These are phyloP conservation scores for Chytriomyces confervae DNA, from an alignment of 192 early-diverging fungal genomes.

Conservation along the genomic window DNA sequence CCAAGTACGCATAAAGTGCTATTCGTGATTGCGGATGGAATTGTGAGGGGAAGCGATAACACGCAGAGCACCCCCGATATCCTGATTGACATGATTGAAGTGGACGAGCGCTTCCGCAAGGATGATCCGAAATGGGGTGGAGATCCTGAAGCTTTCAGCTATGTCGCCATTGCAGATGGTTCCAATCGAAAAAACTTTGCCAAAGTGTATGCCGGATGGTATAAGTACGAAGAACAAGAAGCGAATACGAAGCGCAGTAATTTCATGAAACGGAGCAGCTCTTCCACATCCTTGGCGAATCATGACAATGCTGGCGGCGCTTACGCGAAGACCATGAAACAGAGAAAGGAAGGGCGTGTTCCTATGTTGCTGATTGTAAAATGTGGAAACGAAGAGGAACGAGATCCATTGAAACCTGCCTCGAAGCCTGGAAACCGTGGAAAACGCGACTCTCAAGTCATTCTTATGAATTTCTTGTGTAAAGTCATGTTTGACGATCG, in stretches of 20 bases:
- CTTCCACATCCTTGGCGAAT: neutral
- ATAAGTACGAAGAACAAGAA: conserved; percentile 37
- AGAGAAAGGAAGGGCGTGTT: conserved; percentile 43
- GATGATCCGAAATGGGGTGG: conserved; percentile 50
- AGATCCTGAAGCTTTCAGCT: conserved; percentile 47
- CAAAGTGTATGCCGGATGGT: conserved; percentile 66
- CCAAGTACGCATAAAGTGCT: conserved; percentile 86
- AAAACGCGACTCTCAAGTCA: conserved; percentile 95
- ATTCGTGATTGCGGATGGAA: conserved; percentile 87
- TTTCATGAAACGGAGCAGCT: neutral
- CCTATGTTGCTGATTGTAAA: conserved; percentile 62
- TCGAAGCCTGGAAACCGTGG: conserved; percentile 74
- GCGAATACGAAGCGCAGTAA: conserved; percentile 9
- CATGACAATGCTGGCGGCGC: conserved; percentile 7
- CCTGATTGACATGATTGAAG: conserved; percentile 74
- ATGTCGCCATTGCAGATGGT: conserved; percentile 89
- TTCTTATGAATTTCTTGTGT: conserved; percentile 93
- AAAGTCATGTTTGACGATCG: conserved; percentile 81
- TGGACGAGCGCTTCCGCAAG: conserved; percentile 50
- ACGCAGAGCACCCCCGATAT: conserved; percentile 84
- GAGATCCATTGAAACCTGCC: conserved; percentile 33
- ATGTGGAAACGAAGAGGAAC: conserved; percentile 53
- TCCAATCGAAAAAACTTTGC: conserved; percentile 92
- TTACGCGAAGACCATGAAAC: conserved; percentile 31
- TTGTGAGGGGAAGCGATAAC: conserved; percentile 73